Base-by-base conservation (phyloP, 768 basidiomycete genomes). In the Leucosporidium creatinivorum region DNA sequence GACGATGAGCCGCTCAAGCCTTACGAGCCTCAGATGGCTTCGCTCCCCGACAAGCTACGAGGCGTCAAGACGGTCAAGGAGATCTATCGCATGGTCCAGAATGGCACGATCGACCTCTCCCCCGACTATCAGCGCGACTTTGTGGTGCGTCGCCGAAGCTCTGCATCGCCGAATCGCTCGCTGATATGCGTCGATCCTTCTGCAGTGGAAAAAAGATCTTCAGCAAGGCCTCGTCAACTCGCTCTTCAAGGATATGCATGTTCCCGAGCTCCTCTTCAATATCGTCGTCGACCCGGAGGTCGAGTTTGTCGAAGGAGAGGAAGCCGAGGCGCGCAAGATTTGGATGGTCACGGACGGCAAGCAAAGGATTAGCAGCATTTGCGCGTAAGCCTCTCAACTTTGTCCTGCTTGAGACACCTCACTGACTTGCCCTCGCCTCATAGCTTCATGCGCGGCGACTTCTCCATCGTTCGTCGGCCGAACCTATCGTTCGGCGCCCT, bases 261-360 rank as follows among this genome's bases (percentile, higher is more conserved):
- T 69, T 28, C 68, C 68, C 30, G 56, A 61, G 21, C 30, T 69
- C 23, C 64, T 66, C 10, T 69, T 69, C 68, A 69, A 69, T 57
- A n/a, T 65, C 39, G 30, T 19, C 13, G 58, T 13, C 5, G 52
- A 31, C 12, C 39, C 17, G 10, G 61, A 36, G 4, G 49, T n/a
- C 23, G 18, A 48, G 39, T 5, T 12, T 25, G 48, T 47, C 7
- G n/a, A 51, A 23, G 50, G 10, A 17, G 39, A 51, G 23, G 50
- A 51, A 10, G 50, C 23, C 50, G 50, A 51, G 50, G 8, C 33
- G 7, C 30, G 39, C 33, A 8, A 54, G 55, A 33, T 69, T 4
- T 69, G 68, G 65, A 63, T 47, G 10, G 62, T 57, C 21, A 48
- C 48, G 12, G 68, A 69, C 19, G 68, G 68, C 4, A 69, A 69